Evolutionary conservation across 768 basidiomycete species (phyloP).

Genomic region (Pulveroboletus frians): DNA sequence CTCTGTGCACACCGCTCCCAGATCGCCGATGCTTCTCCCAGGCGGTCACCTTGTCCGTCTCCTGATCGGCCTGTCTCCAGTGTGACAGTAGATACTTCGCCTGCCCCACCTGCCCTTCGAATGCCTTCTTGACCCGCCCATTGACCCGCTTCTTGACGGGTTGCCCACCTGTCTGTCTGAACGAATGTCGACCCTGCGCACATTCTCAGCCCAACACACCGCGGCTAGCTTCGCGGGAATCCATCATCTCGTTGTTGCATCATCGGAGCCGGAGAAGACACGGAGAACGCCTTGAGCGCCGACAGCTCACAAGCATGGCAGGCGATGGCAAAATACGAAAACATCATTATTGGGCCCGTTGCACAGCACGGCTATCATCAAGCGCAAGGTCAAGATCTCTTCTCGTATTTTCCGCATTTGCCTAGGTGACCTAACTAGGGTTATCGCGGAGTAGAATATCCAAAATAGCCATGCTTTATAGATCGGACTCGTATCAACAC

Average conservation of each 20-base stretch:
- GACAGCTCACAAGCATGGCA: constrained; percentile 27
- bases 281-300: constrained; percentile 26
- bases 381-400: constrained; percentile 27
- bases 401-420: constrained; percentile 14
- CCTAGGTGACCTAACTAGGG: constrained; percentile 16
- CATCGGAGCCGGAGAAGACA: constrained; percentile 18
- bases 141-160: too few species aligned
- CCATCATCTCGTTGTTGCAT: constrained; percentile 1
- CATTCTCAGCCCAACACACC: neutral
- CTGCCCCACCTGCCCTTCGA: neutral
- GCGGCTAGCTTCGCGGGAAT: constrained; percentile 26
- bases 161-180: too few species aligned
- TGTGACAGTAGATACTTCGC: neutral
- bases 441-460: constrained; percentile 22
- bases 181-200: too few species aligned
- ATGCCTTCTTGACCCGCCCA: too few species aligned
- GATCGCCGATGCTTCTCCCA: constrained; percentile 3
- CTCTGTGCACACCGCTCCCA: neutral
- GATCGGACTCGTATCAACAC: constrained; percentile 18
- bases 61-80: constrained; percentile 3
- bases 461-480: constrained; percentile 24
- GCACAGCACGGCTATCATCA: constrained; percentile 31
- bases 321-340: constrained; percentile 18
- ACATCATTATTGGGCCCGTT: constrained; percentile 22
- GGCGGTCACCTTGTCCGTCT: neutral